These are phyloP conservation scores for Polyrhizophydium stewartii DNA, from an alignment of 371 early-diverging fungal genomes.

Conservation along the genomic window DNA sequence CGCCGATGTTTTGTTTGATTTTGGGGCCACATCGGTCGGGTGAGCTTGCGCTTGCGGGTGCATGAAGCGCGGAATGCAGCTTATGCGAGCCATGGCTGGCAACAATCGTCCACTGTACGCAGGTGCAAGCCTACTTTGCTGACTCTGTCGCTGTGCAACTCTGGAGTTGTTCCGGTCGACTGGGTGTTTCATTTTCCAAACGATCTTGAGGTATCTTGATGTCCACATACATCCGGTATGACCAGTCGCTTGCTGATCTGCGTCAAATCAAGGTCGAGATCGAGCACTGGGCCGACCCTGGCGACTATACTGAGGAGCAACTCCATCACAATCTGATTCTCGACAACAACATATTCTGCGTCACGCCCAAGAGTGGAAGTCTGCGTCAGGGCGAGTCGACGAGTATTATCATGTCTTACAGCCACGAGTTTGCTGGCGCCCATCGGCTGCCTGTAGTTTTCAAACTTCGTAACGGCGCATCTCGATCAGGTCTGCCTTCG, in stretches of 20 bases:
- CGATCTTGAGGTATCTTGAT: conserved; percentile 28
- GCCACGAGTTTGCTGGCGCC: conserved; percentile 34
- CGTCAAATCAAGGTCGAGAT: conserved; percentile 24
- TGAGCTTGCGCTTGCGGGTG: neutral
- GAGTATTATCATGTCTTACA: conserved; percentile 32
- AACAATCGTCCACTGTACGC: too few species aligned
- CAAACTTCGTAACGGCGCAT: conserved; percentile 35
- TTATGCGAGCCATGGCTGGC: neutral
- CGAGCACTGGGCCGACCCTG: conserved; percentile 49
- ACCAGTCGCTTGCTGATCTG: neutral
- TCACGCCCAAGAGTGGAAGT: conserved; percentile 35
- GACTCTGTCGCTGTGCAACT: conserved; percentile 31
- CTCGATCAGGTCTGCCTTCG: conserved; percentile 11
- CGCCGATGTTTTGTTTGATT: conserved; percentile 25
- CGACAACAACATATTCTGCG: conserved; percentile 35
- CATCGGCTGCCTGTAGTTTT: conserved; percentile 41
- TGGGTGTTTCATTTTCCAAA: conserved; percentile 44
- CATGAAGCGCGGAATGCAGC: neutral
- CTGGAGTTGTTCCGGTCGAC: conserved; percentile 43
- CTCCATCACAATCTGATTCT: conserved; percentile 36
- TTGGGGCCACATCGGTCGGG: conserved; percentile 37
- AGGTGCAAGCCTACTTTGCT: conserved; percentile 23
- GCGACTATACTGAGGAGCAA: conserved; percentile 46
- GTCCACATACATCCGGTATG: neutral
- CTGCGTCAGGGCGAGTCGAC: conserved; percentile 35